These are phyloP conservation scores for Cladosporium oxysporum DNA, from an alignment of 2,329 filamentous ascomycete genomes.

Conservation along the genomic window DNA sequence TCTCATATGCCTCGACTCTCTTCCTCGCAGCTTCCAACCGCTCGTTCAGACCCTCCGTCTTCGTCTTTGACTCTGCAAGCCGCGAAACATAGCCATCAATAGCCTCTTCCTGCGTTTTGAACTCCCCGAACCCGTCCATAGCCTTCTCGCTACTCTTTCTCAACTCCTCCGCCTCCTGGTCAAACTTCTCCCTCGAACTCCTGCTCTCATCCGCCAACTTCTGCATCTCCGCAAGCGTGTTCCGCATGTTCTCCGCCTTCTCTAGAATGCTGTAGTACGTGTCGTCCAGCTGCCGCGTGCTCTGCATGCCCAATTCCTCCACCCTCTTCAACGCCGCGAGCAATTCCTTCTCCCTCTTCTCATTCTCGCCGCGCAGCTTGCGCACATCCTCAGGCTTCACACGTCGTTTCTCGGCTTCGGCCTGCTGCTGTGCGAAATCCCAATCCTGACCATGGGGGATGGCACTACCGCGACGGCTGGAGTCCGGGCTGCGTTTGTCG, in stretches of 20 bases:
- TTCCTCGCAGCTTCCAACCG: conserved; percentile 65
- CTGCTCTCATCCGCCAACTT: conserved; percentile 65
- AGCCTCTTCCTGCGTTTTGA: conserved; percentile 64
- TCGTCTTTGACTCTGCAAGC: conserved; percentile 61
- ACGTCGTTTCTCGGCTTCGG: conserved; percentile 25
- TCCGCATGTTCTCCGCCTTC: conserved; percentile 64
- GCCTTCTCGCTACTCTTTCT: conserved; percentile 59
- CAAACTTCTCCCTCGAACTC: conserved; percentile 52
- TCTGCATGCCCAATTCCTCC: conserved; percentile 58
- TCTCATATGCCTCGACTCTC: conserved; percentile 68
- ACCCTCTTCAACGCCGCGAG: conserved; percentile 48
- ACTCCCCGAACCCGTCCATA: conserved; percentile 61
- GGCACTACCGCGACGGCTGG: conserved; percentile 28
- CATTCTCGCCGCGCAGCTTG: conserved; percentile 41
- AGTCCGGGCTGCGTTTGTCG: conserved; percentile 31
- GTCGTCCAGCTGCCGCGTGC: conserved; percentile 67
- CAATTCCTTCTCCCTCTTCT: conserved; percentile 44
- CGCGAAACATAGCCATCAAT: conserved; percentile 64
- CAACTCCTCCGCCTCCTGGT: conserved; percentile 48
- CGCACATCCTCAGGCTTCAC: conserved; percentile 44
- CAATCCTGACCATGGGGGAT: conserved; percentile 20
- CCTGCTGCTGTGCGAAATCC: conserved; percentile 26
- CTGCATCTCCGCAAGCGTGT: conserved; percentile 64
- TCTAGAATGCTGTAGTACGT: conserved; percentile 74
- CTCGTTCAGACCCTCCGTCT: conserved; percentile 60